Conservation (phyloP, 192 early-diverging fungal species). For the Gigaspora rosea region DNA sequence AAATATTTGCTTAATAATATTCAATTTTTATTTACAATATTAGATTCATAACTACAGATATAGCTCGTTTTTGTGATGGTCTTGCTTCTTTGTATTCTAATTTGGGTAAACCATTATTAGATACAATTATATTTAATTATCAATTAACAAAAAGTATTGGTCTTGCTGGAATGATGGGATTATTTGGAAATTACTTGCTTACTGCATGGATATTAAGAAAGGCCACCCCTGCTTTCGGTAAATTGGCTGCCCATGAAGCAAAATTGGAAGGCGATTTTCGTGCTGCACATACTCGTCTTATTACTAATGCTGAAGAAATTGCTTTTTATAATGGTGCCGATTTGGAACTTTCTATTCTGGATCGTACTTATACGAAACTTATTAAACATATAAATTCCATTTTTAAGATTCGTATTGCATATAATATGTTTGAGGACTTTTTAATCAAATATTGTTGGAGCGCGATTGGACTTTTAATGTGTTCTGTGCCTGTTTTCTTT, state of each 20-base stretch:
- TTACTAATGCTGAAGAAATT: slow-evolving; percentile 96
- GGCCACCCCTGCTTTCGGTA: slow-evolving; percentile 93
- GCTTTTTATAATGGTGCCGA: slow-evolving; percentile 89
- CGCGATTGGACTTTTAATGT: slow-evolving; percentile 82
- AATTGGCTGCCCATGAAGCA: slow-evolving; percentile 87
- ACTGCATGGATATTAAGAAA: slow-evolving; percentile 78
- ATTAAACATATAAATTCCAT: slow-evolving; percentile 87
- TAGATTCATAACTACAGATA: slow-evolving; percentile 80
- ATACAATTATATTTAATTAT: slow-evolving; percentile 92
- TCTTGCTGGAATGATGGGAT: slow-evolving; percentile 74
- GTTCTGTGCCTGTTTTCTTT: slow-evolving; percentile 87
- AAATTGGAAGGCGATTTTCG: slow-evolving; percentile 94
- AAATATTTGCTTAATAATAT: neutral
- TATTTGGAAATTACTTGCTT: slow-evolving; percentile 78
- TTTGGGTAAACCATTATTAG: slow-evolving; percentile 92
- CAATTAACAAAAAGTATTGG: slow-evolving; percentile 89
- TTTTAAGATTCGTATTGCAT: slow-evolving; percentile 83
- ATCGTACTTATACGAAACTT: slow-evolving; percentile 72
- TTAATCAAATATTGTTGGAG: slow-evolving; percentile 97
- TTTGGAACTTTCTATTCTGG: slow-evolving; percentile 83
- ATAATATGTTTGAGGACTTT: slow-evolving; percentile 95
- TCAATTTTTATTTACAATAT: neutral
- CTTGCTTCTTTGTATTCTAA: slow-evolving; percentile 93
- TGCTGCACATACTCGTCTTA: slow-evolving; percentile 88
- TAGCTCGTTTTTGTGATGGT: slow-evolving; percentile 88